Base-by-base conservation (phyloP, 75 land plant species). In the Isoetes taiwanensis region DNA sequence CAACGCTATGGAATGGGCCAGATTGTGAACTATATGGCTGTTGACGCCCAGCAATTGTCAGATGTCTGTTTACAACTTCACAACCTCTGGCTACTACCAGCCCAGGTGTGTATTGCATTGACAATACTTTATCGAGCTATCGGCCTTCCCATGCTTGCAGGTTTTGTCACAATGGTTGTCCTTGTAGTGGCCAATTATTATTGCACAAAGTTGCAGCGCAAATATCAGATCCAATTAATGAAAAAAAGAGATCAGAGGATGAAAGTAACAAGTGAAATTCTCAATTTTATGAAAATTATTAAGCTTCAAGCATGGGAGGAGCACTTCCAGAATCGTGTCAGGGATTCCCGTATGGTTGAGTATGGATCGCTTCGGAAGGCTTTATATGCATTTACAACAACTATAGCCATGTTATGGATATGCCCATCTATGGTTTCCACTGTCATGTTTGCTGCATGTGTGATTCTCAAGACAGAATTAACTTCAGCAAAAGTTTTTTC, bases 381-480 rank as follows among this genome's bases (percentile, higher is more conserved):
- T 63, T 26, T 81, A 74, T 68, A 59, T 54, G 79, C 84, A 1
- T 43, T 88, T 19, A 64, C 82, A 28, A 63, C 54, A 42, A 88
- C 80, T 56, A 65, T 84, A 5, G 30, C 79, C 1, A 74, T 72
- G 23, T 48, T 88, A 46, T 78, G 90, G 81, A 57, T 62, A 30
- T 56, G 88, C 0, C 86, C 99, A 6, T 39, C 76, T 28, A 10
- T 88, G 16, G 75, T 88, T 6, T 60, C 96, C 2, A 56, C 80
- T 2, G 30, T 82, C 10, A 82, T 86, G 14, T 94, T 94, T 66
- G 77, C 65, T 0, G 69, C 76, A 5, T 83, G 86, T 30, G 20
- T 89, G 1, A 16, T 68, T 12, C 42, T 69, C 28, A 40, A 48
- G 30, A 43, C 46, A 30, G 74, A 71, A n/a, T 61, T 73, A 5